Evolutionary conservation across 257 asterid species (phyloP), one percentile per base, ranked within the genome.

Genomic region (Penstemon newberryi): DNA sequence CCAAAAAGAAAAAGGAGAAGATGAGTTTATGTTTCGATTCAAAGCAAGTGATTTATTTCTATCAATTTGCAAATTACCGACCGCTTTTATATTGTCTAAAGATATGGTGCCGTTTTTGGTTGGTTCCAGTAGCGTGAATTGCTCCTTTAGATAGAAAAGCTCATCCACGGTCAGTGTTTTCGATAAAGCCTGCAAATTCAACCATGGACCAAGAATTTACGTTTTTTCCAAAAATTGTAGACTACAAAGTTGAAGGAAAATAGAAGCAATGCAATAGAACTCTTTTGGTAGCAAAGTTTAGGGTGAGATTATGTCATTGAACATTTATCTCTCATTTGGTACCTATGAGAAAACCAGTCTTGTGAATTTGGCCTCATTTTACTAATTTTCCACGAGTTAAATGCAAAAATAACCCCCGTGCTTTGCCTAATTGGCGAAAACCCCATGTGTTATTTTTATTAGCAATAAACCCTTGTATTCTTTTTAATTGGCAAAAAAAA

Each of bases 121-220:
- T 5, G 98, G 92, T 65, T 87, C 96, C 66, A 92, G 70, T 5
- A 81, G 80, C n/a, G 75, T 78, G 75, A 83, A 90, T 65, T 90
- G 97, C 77, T 82, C 91, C 75, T 83, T 86, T 72, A 88, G 77
- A 77, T 88, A 90, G 79, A 77, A 81, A 67, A 88, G 87, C 62
- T 86, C 96, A 63, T 86, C 91, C 8, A 54, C 90, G 4, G 87
- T 83, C 84, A 90, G 73, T 11, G 94, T 88, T 74, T 88, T 88
- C 0, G 97, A 84, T 73, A 90, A 46, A 37, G 97, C 94, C 97
- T 90, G 87, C 74, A 70, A 52, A 73, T 12, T 19, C 12, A 19
- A 75, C 13, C 37, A 66, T 25, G 2, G 33, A 25, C 33, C 33
- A 54, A 40, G 56, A 60, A 75, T 51, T 69, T 44, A 25, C 33